phyloP scores from a whole-genome alignment of 257 asterid species.

The Fraxinus pennsylvanica region DNA sequence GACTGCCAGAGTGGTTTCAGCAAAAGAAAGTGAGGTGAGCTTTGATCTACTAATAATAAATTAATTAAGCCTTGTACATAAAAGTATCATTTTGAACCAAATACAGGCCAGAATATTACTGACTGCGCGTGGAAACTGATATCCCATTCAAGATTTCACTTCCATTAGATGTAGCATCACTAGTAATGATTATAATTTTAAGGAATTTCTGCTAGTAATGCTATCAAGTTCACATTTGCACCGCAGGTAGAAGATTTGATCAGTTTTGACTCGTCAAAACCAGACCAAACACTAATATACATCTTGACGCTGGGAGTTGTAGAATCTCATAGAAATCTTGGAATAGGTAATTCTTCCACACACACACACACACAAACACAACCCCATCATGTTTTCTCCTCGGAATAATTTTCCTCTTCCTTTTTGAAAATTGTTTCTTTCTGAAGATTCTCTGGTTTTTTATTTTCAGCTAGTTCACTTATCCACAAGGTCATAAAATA shows the following conservation, averaged over 20 bases:
- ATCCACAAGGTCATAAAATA: constrained; percentile 77
- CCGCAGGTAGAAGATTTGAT: constrained; percentile 79
- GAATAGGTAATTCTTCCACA: constrained; percentile 59
- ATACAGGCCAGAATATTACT: background rate
- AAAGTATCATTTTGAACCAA: constrained; percentile 9
- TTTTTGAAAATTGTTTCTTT: constrained; percentile 6
- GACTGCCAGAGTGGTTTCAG: constrained; percentile 73
- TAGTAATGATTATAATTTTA: background rate
- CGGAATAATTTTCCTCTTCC: constrained; percentile 13
- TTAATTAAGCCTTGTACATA: constrained; percentile 13
- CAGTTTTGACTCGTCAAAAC: constrained; percentile 62
- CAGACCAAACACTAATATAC: constrained; percentile 75
- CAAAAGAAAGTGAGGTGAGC: constrained; percentile 91
- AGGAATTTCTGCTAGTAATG: background rate
- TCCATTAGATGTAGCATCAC: background rate
- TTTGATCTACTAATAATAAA: constrained; percentile 18
- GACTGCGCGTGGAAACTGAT: constrained; percentile 4
- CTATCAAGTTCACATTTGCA: constrained; percentile 17
- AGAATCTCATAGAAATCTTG: constrained; percentile 80
- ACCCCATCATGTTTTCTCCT: background rate
- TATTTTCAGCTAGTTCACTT: constrained; percentile 75
- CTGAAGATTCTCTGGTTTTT: constrained; percentile 33
- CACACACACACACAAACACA: background rate
- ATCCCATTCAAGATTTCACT: constrained; percentile 10
- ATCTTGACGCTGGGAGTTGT: constrained; percentile 91